Conservation (phyloP, 2,329 filamentous ascomycete species). For the Trichophyton equinum region DNA sequence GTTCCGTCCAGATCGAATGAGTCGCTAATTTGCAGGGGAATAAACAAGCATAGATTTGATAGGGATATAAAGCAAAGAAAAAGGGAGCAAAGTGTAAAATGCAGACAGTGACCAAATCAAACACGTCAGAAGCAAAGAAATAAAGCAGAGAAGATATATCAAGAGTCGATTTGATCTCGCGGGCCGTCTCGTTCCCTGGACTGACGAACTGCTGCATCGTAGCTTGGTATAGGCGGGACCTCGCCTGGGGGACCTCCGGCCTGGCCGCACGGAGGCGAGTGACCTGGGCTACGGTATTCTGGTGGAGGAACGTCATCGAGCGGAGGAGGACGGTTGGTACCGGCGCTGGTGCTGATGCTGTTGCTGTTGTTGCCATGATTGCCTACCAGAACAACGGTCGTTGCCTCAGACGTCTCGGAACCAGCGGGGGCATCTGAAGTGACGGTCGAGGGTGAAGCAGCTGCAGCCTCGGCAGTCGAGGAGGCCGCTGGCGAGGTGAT, state of each 20-base stretch:
- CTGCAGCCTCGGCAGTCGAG: too few species aligned
- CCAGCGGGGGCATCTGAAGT: constrained; percentile 58
- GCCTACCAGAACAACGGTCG: constrained; percentile 11
- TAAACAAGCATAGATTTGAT: neutral
- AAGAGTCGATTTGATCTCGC: neutral
- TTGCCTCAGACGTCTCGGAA: constrained; percentile 6
- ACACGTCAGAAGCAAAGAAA: too few species aligned
- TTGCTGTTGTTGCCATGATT: constrained; percentile 1
- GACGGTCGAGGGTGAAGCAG: constrained; percentile 15
- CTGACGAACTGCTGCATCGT: constrained; percentile 56
- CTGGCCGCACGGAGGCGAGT: constrained; percentile 21
- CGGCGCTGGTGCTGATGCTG: constrained; percentile 9
- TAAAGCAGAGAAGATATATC: neutral
- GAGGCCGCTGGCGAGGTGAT: constrained; percentile 35
- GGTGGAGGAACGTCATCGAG: constrained; percentile 45
- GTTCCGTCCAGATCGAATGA: neutral
- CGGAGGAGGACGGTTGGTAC: neutral
- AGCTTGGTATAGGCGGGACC: constrained; percentile 66
- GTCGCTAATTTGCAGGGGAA: neutral
- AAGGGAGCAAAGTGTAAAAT: neutral
- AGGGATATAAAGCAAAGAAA: neutral
- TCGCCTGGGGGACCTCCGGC: constrained; percentile 23
- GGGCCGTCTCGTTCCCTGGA: constrained; percentile 9
- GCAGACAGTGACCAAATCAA: too few species aligned
- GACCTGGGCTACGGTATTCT: constrained; percentile 53